A percentile compares a stretch with the other conserved stretches of the same genome.
Conservation (phyloP, 768 basidiomycete species). For the Steccherinum ochraceum region DNA sequence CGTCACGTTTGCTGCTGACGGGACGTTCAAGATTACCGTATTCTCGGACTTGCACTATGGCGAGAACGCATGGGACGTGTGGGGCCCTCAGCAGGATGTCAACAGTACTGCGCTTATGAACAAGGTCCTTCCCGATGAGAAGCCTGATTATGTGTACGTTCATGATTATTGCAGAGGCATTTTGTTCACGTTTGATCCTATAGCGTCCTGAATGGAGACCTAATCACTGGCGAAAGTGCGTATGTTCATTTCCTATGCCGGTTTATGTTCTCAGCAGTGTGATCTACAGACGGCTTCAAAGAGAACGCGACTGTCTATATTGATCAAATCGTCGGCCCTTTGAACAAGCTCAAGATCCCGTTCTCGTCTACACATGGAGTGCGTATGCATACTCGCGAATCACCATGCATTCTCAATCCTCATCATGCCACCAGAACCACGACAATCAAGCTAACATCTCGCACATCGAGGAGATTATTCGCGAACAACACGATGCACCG, state of each 20-base stretch:
- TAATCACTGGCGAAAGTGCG: slow-evolving; percentile 67
- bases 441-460: slow-evolving; percentile 71
- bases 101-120: slow-evolving; percentile 59
- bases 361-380: slow-evolving; percentile 71
- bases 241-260: background rate
- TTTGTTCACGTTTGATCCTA: background rate
- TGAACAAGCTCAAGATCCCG: slow-evolving; percentile 50
- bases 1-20: slow-evolving; percentile 49
- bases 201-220: slow-evolving; percentile 70
- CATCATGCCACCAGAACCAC: slow-evolving; percentile 52
- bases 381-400: slow-evolving; percentile 17
- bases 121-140: slow-evolving; percentile 46
- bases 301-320: slow-evolving; percentile 64
- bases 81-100: slow-evolving; percentile 62
- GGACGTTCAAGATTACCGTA: slow-evolving; percentile 64
- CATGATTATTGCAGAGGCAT: background rate
- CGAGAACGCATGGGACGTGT: slow-evolving; percentile 64
- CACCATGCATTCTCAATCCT: background rate
- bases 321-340: slow-evolving; percentile 55
- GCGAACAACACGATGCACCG: slow-evolving; percentile 49
- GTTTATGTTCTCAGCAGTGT: no score
- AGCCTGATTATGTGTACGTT: slow-evolving; percentile 64
- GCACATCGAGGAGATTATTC: slow-evolving; percentile 57
- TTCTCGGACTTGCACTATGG: slow-evolving; percentile 76
- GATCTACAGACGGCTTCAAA: slow-evolving; percentile 51